A percentile compares a stretch with the other conserved stretches of the same genome.
Conservation (phyloP, 305 asterid species). For the Plantago rigida region DNA sequence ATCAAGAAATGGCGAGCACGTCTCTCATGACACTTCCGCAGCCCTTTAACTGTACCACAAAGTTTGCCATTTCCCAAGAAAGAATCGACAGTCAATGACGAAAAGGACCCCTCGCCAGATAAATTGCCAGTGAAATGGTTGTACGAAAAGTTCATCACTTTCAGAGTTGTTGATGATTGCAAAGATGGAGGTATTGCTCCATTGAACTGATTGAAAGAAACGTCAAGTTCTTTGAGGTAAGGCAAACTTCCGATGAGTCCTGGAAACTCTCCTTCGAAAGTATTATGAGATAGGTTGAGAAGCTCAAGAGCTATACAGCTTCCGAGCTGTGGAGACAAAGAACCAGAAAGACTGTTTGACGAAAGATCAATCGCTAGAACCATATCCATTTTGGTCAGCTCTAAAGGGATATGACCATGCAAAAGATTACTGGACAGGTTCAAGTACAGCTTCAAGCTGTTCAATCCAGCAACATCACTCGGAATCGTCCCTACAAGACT, state of each 20-base stretch:
- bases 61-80: constrained; percentile 49
- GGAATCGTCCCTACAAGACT: constrained; percentile 55
- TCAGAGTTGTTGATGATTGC: constrained; percentile 41
- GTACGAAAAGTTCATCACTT: constrained; percentile 52
- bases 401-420: constrained; percentile 57
- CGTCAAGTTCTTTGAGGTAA: constrained; percentile 49
- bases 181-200: constrained; percentile 53
- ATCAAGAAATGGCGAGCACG: constrained; percentile 37
- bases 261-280: constrained; percentile 49
- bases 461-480: constrained; percentile 56
- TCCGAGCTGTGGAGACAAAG: constrained; percentile 60
- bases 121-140: constrained; percentile 50
- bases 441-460: constrained; percentile 54
- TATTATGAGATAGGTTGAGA: constrained; percentile 47
- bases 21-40: constrained; percentile 38
- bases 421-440: constrained; percentile 59
- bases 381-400: constrained; percentile 76
- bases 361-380: constrained; percentile 69
- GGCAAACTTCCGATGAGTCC: constrained; percentile 47
- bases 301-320: constrained; percentile 73
- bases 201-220: constrained; percentile 47
- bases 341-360: constrained; percentile 48
- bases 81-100: constrained; percentile 34
- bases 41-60: constrained; percentile 51
- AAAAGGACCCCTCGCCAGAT: constrained; percentile 44